Percentiles rank a stretch among this genome's conserved stretches.
Conservation (phyloP, 2,329 filamentous ascomycete genomes). For the Colletotrichum eremochloae region DNA sequence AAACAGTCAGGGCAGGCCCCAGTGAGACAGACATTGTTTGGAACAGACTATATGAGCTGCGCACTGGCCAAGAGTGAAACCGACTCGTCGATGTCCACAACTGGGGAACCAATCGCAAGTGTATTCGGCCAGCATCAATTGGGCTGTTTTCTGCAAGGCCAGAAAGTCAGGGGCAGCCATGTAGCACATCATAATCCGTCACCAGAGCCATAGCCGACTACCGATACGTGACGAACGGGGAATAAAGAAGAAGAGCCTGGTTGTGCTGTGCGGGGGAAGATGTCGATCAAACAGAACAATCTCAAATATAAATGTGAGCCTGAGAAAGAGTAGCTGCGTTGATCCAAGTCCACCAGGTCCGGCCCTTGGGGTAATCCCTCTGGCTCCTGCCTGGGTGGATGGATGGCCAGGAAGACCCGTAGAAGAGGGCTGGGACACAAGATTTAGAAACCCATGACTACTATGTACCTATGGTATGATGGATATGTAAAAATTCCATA, state of each 20-base stretch:
- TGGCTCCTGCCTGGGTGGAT: too few relatives aligned
- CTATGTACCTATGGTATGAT: too few relatives aligned
- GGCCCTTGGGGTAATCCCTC: not conserved
- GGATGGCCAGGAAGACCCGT: not conserved
- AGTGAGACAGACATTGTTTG: constrained; percentile 27
- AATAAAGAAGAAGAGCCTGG: not conserved
- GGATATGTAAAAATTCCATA: too few relatives aligned
- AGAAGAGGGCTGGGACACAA: not conserved
- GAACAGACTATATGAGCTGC: constrained; percentile 12
- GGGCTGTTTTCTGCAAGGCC: not conserved
- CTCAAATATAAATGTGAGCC: not conserved
- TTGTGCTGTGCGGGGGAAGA: not conserved
- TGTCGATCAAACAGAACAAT: constrained; percentile 14
- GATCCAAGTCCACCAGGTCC: not conserved
- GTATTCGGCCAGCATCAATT: not conserved
- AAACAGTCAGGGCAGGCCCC: not conserved
- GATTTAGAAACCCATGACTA: not conserved
- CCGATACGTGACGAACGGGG: not conserved
- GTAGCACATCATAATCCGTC: not conserved
- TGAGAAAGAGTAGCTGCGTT: not conserved
- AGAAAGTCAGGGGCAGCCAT: not conserved
- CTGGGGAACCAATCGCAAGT: constrained; percentile 28
- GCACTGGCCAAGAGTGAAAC: constrained; percentile 32
- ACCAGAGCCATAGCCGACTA: not conserved
- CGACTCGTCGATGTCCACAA: not conserved